Evolutionary conservation across 2,329 filamentous ascomycete species (phyloP).

Genomic region (Myotisia sp.): DNA sequence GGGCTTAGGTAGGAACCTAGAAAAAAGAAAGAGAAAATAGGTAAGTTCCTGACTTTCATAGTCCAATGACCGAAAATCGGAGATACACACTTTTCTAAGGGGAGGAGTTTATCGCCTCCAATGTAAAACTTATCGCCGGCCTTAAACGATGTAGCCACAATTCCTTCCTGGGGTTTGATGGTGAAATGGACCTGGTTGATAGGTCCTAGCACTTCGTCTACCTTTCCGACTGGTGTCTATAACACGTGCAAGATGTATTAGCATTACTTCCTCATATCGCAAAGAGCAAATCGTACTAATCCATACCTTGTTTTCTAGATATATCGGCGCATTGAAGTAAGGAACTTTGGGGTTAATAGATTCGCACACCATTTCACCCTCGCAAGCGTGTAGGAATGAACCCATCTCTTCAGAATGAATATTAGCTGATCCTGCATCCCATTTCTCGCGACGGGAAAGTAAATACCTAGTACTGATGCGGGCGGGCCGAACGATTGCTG

Average conservation of each 20-base stretch:
- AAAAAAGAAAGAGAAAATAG: not conserved
- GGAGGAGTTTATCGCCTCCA: slow-evolving; percentile 81
- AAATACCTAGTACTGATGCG: slow-evolving; percentile 43
- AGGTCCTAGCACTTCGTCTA: slow-evolving; percentile 93
- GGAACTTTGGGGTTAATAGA: slow-evolving; percentile 91
- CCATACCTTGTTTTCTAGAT: slow-evolving; percentile 86
- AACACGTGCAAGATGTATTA: slow-evolving; percentile 4
- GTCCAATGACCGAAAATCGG: slow-evolving; percentile 3
- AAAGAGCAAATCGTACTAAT: not conserved
- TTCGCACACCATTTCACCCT: slow-evolving; percentile 96
- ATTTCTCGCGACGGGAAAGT: no score
- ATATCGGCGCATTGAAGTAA: slow-evolving; percentile 98
- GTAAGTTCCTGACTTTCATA: not conserved
- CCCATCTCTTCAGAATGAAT: slow-evolving; percentile 80
- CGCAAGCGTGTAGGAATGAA: slow-evolving; percentile 81
- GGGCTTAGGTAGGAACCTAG: slow-evolving; percentile 78
- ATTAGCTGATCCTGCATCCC: no score
- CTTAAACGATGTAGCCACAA: slow-evolving; percentile 90
- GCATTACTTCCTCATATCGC: not conserved
- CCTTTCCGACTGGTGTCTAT: slow-evolving; percentile 77
- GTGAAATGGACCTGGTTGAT: slow-evolving; percentile 98
- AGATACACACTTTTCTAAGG: slow-evolving; percentile 57
- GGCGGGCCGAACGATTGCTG: slow-evolving; percentile 50
- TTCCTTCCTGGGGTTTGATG: slow-evolving; percentile 91
- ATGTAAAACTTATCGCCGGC: slow-evolving; percentile 96